Evolutionary conservation across 257 asterid genomes (phyloP).

Genomic region (Capsicum chinense): DNA sequence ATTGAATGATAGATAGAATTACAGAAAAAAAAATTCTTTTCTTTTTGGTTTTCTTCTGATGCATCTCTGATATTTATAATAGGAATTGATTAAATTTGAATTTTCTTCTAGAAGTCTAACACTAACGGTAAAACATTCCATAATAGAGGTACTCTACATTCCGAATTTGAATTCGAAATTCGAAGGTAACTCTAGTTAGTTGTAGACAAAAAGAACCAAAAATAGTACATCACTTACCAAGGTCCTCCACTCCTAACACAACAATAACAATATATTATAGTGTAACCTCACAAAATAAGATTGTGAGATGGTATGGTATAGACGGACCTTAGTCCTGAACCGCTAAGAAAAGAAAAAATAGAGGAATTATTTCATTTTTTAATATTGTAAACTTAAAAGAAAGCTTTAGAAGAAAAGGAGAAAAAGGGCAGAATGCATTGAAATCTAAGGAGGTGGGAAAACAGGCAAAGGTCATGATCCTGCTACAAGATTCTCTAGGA

Average conservation of each 20-base stretch:
- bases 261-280: no score
- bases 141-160: not conserved
- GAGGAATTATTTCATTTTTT: not conserved
- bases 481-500: conserved; percentile 35
- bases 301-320: no score
- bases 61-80: no score
- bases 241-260: not conserved
- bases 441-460: conserved; percentile 18
- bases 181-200: no score
- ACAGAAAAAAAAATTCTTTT: no score
- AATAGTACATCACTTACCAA: not conserved
- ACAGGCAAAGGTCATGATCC: conserved; percentile 2
- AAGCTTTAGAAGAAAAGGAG: not conserved
- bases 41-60: no score
- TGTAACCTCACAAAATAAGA: no score
- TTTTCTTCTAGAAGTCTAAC: not conserved
- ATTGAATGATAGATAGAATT: not conserved
- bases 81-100: no score
- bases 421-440: not conserved
- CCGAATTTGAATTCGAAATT: not conserved
- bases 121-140: not conserved
- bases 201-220: not conserved
- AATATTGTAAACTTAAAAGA: not conserved
- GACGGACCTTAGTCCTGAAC: no score
- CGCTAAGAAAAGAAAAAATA: not conserved